Conservation (phyloP, 2,329 filamentous ascomycete genomes). For the Penicillium olsonii region DNA sequence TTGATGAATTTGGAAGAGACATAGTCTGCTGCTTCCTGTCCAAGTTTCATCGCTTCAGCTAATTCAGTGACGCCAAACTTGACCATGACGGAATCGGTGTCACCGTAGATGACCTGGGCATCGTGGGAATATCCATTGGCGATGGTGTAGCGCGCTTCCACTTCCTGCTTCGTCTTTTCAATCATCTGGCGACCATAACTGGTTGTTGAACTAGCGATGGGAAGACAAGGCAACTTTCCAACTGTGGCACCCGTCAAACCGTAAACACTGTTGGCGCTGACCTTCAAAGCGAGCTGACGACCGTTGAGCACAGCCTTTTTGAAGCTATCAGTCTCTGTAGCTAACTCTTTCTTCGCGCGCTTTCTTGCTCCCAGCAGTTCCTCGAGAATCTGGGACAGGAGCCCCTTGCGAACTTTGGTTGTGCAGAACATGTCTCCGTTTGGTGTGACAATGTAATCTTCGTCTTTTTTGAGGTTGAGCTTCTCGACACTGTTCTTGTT, state of each 20-base stretch:
- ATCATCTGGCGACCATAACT: slow-evolving; percentile 99
- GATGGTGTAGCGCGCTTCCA: slow-evolving; percentile 85
- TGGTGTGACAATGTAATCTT: slow-evolving; percentile 95
- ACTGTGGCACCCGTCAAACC: slow-evolving; percentile 94
- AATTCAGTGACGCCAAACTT: slow-evolving; percentile 93
- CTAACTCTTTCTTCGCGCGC: slow-evolving; percentile 87
- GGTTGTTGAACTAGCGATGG: slow-evolving; percentile 95
- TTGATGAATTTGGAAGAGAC: slow-evolving; percentile 93
- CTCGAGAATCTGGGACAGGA: slow-evolving; percentile 93
- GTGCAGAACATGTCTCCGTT: slow-evolving; percentile 95
- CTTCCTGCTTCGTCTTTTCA: slow-evolving; percentile 94
- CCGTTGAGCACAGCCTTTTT: slow-evolving; percentile 97
- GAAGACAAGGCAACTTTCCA: slow-evolving; percentile 90
- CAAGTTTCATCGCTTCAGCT: slow-evolving; percentile 86
- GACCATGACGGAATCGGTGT: slow-evolving; percentile 99
- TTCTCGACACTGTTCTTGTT: slow-evolving; percentile 77
- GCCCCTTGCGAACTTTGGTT: slow-evolving; percentile 80
- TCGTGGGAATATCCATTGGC: slow-evolving; percentile 94
- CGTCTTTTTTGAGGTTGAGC: slow-evolving; percentile 76
- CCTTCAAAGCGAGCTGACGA: slow-evolving; percentile 91
- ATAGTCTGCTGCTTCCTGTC: slow-evolving; percentile 84
- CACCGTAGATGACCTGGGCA: slow-evolving; percentile 96
- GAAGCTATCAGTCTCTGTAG: slow-evolving; percentile 88
- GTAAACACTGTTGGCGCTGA: slow-evolving; percentile 97
- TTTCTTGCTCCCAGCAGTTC: slow-evolving; percentile 91